Evolutionary conservation across 2,329 filamentous ascomycete genomes (phyloP), one percentile per base, ranked within the genome.

Genomic region (Thermochaetoides dissita): DNA sequence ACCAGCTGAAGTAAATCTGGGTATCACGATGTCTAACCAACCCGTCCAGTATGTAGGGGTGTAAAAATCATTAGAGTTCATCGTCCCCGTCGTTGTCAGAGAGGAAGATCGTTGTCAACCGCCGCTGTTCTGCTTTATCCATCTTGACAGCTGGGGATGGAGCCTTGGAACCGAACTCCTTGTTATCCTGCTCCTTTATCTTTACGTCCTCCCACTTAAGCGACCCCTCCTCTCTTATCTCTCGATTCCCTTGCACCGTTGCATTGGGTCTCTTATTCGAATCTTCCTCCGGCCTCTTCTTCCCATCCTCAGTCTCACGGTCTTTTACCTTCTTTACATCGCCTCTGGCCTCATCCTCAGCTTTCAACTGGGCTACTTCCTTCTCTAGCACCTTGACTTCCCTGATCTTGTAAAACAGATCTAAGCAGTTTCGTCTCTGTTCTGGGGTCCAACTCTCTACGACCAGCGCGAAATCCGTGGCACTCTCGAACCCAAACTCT

Each of bases 391-490:
- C 41, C 51, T 64, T 65, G 46, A 71, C 70, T 55, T 76, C 71
- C 49, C 88, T 69, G 51, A 68, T 69, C 48, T 67, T 64, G 65
- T 96, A 96, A 60, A 94, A 96, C 3, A 65, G 66, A 43, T 93
- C 83, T 28, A 96, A 65, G 59, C 77, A 88, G 50, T 81, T 78
- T 47, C 83, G 72, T 54, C 89, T 66, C 63, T 91, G 72, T 55
- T 82, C 84, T 58, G 89, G 84, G 37, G 84, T 93, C 84, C 87
- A 93, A 10, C 79, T 75, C 61, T 96, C 91, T 3, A 96, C 88
- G 10, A 87, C 77, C 33, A 95, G 65, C 3, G 88, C 91, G 68
- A 96, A 96, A 47, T 91, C 82, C 0, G 78, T 83, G 1, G 81
- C 79, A 56, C 75, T 80, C 1, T 71, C 66, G 56, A 86, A 94